phyloP scores from a whole-genome alignment of 75 land plant genomes.

The Selaginella tamariscina region DNA sequence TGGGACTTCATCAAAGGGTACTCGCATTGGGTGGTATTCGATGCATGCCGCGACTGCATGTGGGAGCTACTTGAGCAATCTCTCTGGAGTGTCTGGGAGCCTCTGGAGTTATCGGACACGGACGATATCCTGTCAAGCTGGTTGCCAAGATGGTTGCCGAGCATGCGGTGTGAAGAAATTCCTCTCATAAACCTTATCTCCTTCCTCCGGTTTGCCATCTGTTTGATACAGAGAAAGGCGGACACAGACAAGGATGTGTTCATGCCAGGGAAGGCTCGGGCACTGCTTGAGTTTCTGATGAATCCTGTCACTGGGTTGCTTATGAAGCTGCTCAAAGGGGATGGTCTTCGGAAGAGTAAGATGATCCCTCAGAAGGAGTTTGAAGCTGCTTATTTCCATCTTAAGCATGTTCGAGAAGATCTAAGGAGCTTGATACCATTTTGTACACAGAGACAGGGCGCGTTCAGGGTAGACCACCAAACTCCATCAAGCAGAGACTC shows the following conservation, averaged over 20 bases:
- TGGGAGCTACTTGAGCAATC: slow-evolving; percentile 12
- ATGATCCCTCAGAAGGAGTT: not conserved
- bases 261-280: not conserved
- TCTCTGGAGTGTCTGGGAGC: slow-evolving; percentile 11
- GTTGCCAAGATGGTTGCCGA: slow-evolving; percentile 6
- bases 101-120: slow-evolving; percentile 8
- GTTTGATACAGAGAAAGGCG: not conserved
- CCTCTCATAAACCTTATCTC: slow-evolving; percentile 6
- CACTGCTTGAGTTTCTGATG: slow-evolving; percentile 24
- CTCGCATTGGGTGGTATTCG: slow-evolving; percentile 18
- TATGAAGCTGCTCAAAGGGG: slow-evolving; percentile 19
- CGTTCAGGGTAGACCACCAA: not conserved
- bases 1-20: slow-evolving; percentile 26
- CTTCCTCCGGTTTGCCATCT: slow-evolving; percentile 10
- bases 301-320: slow-evolving; percentile 27
- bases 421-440: not conserved
- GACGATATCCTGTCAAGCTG: not conserved
- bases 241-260: not conserved
- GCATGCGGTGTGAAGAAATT: slow-evolving; percentile 11
- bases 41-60: slow-evolving; percentile 24
- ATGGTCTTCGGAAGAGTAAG: not conserved
- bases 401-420: not conserved
- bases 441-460: not conserved
- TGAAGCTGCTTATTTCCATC: not conserved
- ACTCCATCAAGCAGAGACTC: not conserved